A percentile compares a stretch with the other conserved stretches of the same genome.
Evolutionary conservation across 176 grass and related monocot genomes (phyloP).

Genomic region (Panicum miliaceum): DNA sequence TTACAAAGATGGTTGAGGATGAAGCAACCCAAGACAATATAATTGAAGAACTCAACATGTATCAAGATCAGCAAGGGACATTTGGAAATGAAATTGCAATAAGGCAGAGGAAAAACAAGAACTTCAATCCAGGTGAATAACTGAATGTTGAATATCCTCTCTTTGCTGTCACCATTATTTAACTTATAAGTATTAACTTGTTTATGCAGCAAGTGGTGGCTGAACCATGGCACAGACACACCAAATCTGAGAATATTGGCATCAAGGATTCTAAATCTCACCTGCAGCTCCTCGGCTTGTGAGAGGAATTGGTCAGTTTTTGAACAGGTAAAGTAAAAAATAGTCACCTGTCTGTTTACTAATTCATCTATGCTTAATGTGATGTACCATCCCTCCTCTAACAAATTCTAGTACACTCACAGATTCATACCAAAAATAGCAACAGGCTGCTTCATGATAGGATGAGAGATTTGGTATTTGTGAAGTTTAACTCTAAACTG

Average conservation of each 20-base stretch:
- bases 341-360: background rate
- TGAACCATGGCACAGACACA: background rate
- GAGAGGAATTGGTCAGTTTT: no score
- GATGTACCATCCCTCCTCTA: no score
- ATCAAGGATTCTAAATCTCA: background rate
- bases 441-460: background rate
- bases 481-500: no score
- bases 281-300: background rate
- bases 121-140: background rate
- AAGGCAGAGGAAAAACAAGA: background rate
- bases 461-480: background rate
- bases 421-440: background rate
- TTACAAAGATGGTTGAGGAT: background rate
- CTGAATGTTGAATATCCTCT: background rate
- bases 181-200: background rate
- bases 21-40: background rate
- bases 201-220: background rate
- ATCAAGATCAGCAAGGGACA: background rate
- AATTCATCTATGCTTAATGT: no score
- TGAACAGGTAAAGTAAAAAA: no score
- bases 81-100: background rate
- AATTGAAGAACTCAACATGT: background rate
- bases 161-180: background rate
- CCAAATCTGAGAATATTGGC: background rate
- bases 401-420: no score